Conservation (phyloP, 2,329 filamentous ascomycete species). For the Chalaropsis thielavioides region DNA sequence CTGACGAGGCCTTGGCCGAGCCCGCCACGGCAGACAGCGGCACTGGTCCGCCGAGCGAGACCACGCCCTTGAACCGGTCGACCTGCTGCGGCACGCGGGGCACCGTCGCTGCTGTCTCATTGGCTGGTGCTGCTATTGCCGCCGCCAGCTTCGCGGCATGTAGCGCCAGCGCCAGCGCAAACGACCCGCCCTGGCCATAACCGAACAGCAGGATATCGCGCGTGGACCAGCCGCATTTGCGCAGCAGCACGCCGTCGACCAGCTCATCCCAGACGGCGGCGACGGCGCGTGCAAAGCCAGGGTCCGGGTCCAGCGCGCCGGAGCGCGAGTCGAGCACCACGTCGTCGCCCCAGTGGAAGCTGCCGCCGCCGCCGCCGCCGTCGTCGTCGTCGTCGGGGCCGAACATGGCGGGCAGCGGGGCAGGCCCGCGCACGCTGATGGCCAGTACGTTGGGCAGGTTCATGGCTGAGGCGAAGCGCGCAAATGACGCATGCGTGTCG, state of each 20-base stretch:
- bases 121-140: neutral
- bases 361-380: conserved; percentile 20
- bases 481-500: conserved; percentile 56
- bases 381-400: conserved; percentile 27
- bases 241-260: conserved; percentile 37
- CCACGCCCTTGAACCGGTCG: conserved; percentile 37
- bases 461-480: conserved; percentile 51
- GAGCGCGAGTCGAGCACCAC: conserved; percentile 36
- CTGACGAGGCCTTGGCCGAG: conserved; percentile 45
- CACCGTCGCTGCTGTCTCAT: neutral
- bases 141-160: conserved; percentile 22
- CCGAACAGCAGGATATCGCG: conserved; percentile 50
- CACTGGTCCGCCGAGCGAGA: conserved; percentile 48
- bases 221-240: conserved; percentile 43
- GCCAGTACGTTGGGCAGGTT: conserved; percentile 63
- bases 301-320: conserved; percentile 46
- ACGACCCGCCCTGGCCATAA: conserved; percentile 51
- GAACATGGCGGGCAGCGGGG: conserved; percentile 52
- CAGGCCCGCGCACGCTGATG: conserved; percentile 58
- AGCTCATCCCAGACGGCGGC: conserved; percentile 35
- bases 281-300: conserved; percentile 41
- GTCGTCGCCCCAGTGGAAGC: conserved; percentile 56
- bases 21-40: conserved; percentile 36
- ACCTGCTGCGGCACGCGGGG: conserved; percentile 14
- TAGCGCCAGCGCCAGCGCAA: conserved; percentile 40